Conservation (phyloP, 345 rosid species). For the Eucalyptus microcorys region DNA sequence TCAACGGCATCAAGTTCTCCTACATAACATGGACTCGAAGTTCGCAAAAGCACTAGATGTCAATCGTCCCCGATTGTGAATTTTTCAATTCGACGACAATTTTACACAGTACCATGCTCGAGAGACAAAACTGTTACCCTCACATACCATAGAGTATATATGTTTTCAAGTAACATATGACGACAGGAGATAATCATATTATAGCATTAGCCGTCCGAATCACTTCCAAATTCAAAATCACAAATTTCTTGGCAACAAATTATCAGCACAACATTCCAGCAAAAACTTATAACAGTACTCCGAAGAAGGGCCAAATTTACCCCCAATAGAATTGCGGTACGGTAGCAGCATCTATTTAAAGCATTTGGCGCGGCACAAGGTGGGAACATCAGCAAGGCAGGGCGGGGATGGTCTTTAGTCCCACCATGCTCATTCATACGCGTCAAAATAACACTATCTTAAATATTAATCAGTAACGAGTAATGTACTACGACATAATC, state of each 20-base stretch:
- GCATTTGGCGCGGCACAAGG: neutral
- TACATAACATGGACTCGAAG: neutral
- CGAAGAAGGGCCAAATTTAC: neutral
- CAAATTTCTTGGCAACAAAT: neutral
- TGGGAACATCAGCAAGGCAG: neutral
- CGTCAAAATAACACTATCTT: neutral
- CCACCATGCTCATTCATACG: neutral
- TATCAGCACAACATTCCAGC: neutral
- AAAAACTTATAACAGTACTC: neutral
- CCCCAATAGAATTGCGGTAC: neutral
- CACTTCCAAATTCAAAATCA: neutral
- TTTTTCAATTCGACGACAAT: neutral
- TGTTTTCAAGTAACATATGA: neutral
- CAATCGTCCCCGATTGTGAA: neutral
- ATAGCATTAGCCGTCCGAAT: neutral
- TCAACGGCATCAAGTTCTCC: neutral
- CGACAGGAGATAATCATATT: neutral
- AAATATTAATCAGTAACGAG: neutral
- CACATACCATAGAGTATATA: neutral
- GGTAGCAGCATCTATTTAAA: neutral
- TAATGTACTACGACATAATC: neutral
- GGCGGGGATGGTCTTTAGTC: neutral
- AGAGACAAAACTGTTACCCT: neutral
- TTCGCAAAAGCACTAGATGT: neutral
- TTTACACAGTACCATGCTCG: neutral